Conservation (phyloP, 306 rosid genomes). For the Carpinus fangiana region DNA sequence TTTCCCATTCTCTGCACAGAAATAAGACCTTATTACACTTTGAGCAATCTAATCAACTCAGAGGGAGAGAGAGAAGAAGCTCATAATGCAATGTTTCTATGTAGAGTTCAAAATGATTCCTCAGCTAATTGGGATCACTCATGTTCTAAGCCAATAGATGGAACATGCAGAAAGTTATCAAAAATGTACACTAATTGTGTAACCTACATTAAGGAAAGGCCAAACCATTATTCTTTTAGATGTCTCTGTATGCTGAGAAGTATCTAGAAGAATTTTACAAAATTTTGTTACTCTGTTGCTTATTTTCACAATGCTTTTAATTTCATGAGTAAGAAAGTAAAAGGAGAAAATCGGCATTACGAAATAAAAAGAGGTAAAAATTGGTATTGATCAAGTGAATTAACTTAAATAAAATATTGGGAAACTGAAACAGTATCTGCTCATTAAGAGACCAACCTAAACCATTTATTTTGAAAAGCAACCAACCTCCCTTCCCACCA, state of each 20-base stretch:
- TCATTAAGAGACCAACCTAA: background rate
- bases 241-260: background rate
- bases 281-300: background rate
- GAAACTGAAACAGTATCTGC: background rate
- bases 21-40: constrained; percentile 12
- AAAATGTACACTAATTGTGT: background rate
- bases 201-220: too few relatives aligned
- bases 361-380: background rate
- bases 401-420: background rate
- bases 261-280: background rate
- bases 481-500: background rate
- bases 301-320: background rate
- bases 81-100: background rate
- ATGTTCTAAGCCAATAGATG: background rate
- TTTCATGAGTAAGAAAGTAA: background rate
- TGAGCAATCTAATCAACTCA: background rate
- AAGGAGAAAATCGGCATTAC: background rate
- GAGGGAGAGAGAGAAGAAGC: too few relatives aligned
- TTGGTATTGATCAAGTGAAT: background rate
- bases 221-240: too few relatives aligned
- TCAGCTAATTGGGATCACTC: background rate
- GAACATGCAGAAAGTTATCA: background rate
- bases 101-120: background rate
- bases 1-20: constrained; percentile 87
- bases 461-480: background rate